phyloP scores from a whole-genome alignment of 345 rosid species.

The Citrus unshiu region DNA sequence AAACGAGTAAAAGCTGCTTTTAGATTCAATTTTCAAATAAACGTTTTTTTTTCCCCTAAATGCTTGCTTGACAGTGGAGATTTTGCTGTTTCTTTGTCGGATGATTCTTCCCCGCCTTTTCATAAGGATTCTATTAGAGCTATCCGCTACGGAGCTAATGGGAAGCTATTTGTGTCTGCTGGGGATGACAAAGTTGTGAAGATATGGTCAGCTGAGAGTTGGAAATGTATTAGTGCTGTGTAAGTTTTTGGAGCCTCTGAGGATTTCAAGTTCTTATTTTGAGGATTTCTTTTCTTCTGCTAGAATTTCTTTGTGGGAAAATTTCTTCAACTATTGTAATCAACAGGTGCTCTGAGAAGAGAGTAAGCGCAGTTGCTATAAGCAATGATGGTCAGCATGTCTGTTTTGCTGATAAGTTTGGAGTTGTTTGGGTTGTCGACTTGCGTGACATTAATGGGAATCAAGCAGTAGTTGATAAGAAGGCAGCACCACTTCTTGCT shows the following conservation, averaged over 20 bases:
- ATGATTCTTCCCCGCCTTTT: conserved; percentile 49
- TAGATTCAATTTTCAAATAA: neutral
- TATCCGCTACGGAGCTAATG: conserved; percentile 59
- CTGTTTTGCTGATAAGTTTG: conserved; percentile 94
- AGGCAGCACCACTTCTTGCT: conserved; percentile 69
- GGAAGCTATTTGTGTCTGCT: conserved; percentile 79
- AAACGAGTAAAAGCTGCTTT: no score
- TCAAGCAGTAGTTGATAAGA: conserved; percentile 34
- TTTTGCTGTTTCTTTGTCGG: conserved; percentile 49
- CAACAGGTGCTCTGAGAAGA: conserved; percentile 78
- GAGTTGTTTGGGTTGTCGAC: conserved; percentile 88
- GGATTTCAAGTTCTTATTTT: neutral
- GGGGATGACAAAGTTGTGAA: conserved; percentile 93
- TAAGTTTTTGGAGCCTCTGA: conserved; percentile 30
- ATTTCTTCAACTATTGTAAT: conserved; percentile 1
- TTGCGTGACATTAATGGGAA: conserved; percentile 41
- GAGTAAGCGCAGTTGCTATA: conserved; percentile 80
- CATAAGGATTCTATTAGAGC: conserved; percentile 83
- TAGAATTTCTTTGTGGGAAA: neutral
- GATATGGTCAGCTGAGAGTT: conserved; percentile 76
- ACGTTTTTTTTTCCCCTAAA: neutral
- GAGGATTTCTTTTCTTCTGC: neutral
- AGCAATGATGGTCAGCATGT: conserved; percentile 59
- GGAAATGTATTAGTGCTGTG: conserved; percentile 72
- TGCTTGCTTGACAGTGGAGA: conserved; percentile 39